Conservation (phyloP, 164 flowering plant genomes). For the Stephania japonica region DNA sequence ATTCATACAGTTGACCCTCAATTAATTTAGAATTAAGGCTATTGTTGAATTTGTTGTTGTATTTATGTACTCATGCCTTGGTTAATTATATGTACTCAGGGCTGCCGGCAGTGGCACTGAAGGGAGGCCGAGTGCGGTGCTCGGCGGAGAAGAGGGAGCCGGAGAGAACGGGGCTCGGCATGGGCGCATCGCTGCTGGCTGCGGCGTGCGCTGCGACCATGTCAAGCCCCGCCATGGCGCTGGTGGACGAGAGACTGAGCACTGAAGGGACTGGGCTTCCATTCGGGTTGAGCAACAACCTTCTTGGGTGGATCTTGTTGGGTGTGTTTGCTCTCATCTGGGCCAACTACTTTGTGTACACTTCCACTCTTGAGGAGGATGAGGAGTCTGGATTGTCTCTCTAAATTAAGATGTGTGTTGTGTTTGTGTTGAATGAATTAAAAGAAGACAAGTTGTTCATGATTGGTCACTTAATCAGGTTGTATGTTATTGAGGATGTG, state of each 20-base stretch:
- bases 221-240: constrained; percentile 53
- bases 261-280: constrained; percentile 96
- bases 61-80: no score
- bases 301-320: constrained; percentile 87
- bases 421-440: not conserved
- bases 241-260: constrained; percentile 93
- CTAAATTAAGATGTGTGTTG: constrained; percentile 10
- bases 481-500: not conserved
- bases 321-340: constrained; percentile 87
- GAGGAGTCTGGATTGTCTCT: constrained; percentile 94
- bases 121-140: constrained; percentile 42
- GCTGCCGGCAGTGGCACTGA: constrained; percentile 34
- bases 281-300: constrained; percentile 86
- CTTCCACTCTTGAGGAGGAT: constrained; percentile 78
- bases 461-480: not conserved
- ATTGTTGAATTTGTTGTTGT: not conserved
- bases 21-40: no score
- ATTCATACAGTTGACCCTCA: no score
- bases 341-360: constrained; percentile 62
- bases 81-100: constrained; percentile 21
- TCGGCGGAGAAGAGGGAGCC: constrained; percentile 32
- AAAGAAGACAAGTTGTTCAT: not conserved
- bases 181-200: constrained; percentile 39
- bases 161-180: constrained; percentile 15
- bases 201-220: constrained; percentile 38